A percentile compares a stretch with the other conserved stretches of the same genome.
Evolutionary conservation across 352 stramenopile species (phyloP).

Genomic region (Phytophthora quininea): DNA sequence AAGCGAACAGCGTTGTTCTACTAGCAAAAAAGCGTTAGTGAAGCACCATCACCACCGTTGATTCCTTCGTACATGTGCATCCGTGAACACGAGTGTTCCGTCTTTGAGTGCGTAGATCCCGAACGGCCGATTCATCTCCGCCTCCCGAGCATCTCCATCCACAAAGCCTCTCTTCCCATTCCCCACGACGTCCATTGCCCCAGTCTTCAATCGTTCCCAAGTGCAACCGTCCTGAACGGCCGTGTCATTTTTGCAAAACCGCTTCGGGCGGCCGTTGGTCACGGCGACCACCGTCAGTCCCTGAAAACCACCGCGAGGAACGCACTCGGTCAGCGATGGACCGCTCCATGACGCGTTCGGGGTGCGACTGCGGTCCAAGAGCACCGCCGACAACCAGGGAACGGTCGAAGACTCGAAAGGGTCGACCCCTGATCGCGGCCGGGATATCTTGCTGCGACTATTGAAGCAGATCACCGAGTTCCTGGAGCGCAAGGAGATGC

Average conservation of each 20-base stretch:
- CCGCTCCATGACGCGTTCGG: constrained; percentile 18
- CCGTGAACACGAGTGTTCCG: constrained; percentile 41
- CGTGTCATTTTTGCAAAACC: not conserved
- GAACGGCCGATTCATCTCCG: constrained; percentile 48
- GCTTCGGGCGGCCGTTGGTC: constrained; percentile 11
- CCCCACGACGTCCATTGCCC: constrained; percentile 10
- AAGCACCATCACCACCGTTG: not conserved
- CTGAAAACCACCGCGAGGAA: too few relatives aligned
- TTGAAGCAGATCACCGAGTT: constrained; percentile 62
- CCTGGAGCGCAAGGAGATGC: constrained; percentile 52
- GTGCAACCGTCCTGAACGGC: not conserved
- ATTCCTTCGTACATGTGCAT: constrained; percentile 32
- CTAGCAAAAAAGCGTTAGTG: not conserved
- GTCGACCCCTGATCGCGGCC: constrained; percentile 26
- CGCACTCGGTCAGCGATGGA: constrained; percentile 18
- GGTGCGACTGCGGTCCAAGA: constrained; percentile 22
- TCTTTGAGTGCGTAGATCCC: constrained; percentile 36
- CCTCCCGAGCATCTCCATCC: constrained; percentile 28
- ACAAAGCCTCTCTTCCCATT: constrained; percentile 35
- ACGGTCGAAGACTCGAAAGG: constrained; percentile 3
- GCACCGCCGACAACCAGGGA: constrained; percentile 23
- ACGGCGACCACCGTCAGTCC: constrained; percentile 18
- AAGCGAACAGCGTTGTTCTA: constrained; percentile 55
- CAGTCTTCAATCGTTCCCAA: not conserved
- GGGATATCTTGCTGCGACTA: constrained; percentile 48